Evolutionary conservation across 192 early-diverging fungal genomes (phyloP).

Genomic region (Mortierella hygrophila): DNA sequence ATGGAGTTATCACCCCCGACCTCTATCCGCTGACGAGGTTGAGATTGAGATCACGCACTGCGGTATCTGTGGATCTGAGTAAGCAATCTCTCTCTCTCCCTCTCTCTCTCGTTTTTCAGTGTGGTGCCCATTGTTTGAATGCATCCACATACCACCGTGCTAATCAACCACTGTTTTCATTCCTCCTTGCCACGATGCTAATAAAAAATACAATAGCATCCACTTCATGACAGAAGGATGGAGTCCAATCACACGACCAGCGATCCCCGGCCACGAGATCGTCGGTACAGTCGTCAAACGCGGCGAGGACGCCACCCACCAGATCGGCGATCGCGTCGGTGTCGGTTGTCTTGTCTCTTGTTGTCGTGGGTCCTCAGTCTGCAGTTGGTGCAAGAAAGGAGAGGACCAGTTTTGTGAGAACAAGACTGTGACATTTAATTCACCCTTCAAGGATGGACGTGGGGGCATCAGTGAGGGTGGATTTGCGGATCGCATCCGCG

Average conservation of each 20-base stretch:
- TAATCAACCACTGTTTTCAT: no score
- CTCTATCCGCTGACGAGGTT: conserved; percentile 57
- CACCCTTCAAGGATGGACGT: conserved; percentile 67
- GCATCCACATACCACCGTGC: no score
- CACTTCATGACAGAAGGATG: conserved; percentile 74
- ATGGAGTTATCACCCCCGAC: conserved; percentile 51
- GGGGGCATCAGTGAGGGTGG: conserved; percentile 57
- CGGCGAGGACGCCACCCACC: conserved; percentile 45
- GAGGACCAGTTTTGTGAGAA: conserved; percentile 54
- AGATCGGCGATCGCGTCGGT: conserved; percentile 73
- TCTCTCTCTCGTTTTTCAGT: no score
- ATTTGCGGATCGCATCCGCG: conserved; percentile 65
- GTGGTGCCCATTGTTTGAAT: no score
- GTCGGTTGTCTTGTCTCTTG: conserved; percentile 71
- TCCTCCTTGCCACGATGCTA: neutral
- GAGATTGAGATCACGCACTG: conserved; percentile 69
- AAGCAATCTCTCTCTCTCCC: neutral
- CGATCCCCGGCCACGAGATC: conserved; percentile 64
- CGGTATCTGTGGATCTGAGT: conserved; percentile 83
- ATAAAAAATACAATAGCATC: conserved; percentile 53
- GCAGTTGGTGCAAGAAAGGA: conserved; percentile 41
- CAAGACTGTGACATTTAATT: conserved; percentile 67
- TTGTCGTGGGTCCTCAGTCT: conserved; percentile 51
- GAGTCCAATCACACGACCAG: conserved; percentile 47
- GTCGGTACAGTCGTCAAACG: conserved; percentile 56